Evolutionary conservation across 2,329 filamentous ascomycete species (phyloP), one percentile per base, ranked within the genome.

Genomic region (Calcarisporium arbuscula): DNA sequence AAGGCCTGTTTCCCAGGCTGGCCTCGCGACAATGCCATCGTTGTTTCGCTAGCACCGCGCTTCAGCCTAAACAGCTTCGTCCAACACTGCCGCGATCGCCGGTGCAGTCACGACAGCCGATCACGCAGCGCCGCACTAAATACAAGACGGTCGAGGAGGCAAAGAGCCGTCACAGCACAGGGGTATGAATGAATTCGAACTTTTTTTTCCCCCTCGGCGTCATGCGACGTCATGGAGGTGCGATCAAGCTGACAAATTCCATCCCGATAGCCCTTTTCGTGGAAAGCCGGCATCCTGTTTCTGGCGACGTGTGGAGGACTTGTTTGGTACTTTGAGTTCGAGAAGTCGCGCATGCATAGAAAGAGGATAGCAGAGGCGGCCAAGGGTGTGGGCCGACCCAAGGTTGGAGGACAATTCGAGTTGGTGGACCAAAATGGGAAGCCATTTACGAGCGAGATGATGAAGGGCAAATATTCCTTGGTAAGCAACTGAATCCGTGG

Each of bases 301-400:
- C 70, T 96, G 45, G 56, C 74, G 30, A 83, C 88, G 3, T 88
- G 85, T 48, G 80, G 67, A 10, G 82, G 78, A 19, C 71, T 98
- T 51, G 80, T 88, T 41, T 77, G 85, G 62, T 98, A 96, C 60
- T 96, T 98, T 62, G 86, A 89, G 52, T 78, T 80, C 51, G 92
- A 98, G 62, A 96, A 96, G 69, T 78, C 78, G 50, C 82, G 92
- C 52, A 82, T 98, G 78, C 81, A 92, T 56, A 77, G 89, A 43
- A 85, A 89, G 67, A 76, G 88, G 37, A 77, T 95, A 48, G 88
- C 88, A 7, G 89, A 96, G 56, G 84, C 90, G 49, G 84, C 83
- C 46, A 98, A 98, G 66, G 89, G 90, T 9, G 81, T 95, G 6
- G 92, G 92, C 2, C 82, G 77, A 56, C 92, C 92, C 21, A 94